Evolutionary conservation across 305 asterid genomes (phyloP), one percentile per base, ranked within the genome.

Genomic region (Euphrasia arctica): DNA sequence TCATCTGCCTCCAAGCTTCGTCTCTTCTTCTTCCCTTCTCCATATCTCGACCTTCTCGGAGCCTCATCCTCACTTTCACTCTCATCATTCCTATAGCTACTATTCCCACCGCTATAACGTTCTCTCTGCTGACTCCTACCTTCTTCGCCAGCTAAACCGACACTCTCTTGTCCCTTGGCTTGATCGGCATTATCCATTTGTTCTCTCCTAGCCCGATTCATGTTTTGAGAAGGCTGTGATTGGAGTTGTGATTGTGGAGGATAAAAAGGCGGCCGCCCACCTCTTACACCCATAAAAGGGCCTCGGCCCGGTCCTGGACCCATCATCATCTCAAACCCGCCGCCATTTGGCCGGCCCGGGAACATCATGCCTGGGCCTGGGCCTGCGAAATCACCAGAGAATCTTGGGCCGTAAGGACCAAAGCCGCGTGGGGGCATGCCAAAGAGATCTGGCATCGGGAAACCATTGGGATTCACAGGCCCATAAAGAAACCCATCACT

Each of bases 1-100:
- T 83, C 94, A 66, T 83, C 91, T 5, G 76, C 78, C 63, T 83
- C 88, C 62, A 63, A 58, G 72, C 85, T 75, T 25, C 79, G 88
- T 76, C 87, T 80, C 85, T 82, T 85, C 82, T 84, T 89, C 80
- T 78, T 85, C 56, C 95, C 95, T 66, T 90, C 96, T 41, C 96
- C 96, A 11, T 90, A 84, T 71, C 96, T 85, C 29, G 95, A 90
- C 70, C 97, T 80, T 78, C 97, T 88, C 4, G 97, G 97, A 11
- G 97, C 97, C 79, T 85, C 96, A 32, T 90, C 96, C 71, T 90
- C 96, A 27, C 97, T 90, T 42, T 82, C 95, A 58, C 96, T 90
- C 62, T 85, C 92, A 2, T 84, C 92, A 27, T 83, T 90, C 76
- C 78, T 73, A 42, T 63, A 62, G 74, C 75, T 9, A 15, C 18